Evolutionary conservation across 2,329 filamentous ascomycete genomes (phyloP).

Genomic region (Aspergillus aculeatinus): DNA sequence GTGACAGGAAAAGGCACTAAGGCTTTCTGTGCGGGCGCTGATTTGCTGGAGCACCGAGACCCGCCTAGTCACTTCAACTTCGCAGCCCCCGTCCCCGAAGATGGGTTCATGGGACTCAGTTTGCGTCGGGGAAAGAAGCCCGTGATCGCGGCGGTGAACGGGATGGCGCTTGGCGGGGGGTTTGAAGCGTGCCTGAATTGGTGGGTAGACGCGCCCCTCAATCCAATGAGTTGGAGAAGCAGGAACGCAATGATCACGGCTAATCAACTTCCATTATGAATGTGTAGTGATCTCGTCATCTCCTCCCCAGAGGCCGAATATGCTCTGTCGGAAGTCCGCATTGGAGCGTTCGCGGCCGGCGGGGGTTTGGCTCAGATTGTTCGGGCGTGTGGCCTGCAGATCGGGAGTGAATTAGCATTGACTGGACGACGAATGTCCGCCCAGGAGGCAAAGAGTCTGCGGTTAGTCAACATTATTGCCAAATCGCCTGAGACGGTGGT

Average conservation of each 20-base stretch:
- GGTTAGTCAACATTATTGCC: slow-evolving; percentile 65
- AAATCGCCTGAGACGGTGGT: slow-evolving; percentile 71
- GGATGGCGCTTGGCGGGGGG: slow-evolving; percentile 71
- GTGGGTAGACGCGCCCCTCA: slow-evolving; percentile 32
- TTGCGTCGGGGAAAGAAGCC: slow-evolving; percentile 66
- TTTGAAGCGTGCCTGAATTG: slow-evolving; percentile 92
- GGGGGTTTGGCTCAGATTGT: slow-evolving; percentile 68
- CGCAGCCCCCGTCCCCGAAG: slow-evolving; percentile 16
- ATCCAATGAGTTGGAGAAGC: too few species aligned
- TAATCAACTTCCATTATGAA: neutral
- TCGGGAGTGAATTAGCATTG: slow-evolving; percentile 71
- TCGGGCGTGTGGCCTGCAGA: slow-evolving; percentile 65
- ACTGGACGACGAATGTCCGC: slow-evolving; percentile 62
- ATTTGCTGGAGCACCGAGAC: slow-evolving; percentile 43
- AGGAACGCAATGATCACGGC: too few species aligned
- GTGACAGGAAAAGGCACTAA: slow-evolving; percentile 46
- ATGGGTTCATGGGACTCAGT: slow-evolving; percentile 58
- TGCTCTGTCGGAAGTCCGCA: slow-evolving; percentile 67
- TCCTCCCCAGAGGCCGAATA: slow-evolving; percentile 61
- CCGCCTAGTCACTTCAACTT: slow-evolving; percentile 27
- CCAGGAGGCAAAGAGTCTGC: slow-evolving; percentile 60
- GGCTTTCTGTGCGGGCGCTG: slow-evolving; percentile 47
- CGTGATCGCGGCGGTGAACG: slow-evolving; percentile 75
- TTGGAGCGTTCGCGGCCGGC: slow-evolving; percentile 68
- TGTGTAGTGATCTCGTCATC: slow-evolving; percentile 67